phyloP scores from a whole-genome alignment of 305 asterid species.

The Fraxinus albicans region DNA sequence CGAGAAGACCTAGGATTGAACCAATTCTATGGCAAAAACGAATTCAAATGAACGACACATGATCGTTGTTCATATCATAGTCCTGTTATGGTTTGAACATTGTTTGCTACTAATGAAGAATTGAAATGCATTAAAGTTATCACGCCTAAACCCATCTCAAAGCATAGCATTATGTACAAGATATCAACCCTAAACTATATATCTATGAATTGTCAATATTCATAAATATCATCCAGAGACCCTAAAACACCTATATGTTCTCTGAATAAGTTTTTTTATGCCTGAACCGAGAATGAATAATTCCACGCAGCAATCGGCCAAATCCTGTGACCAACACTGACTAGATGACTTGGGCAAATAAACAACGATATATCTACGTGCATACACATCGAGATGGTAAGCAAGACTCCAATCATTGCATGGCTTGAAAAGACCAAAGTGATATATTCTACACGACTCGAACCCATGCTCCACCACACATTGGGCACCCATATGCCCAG shows the following conservation, averaged over 20 bases:
- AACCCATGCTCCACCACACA: constrained; percentile 99
- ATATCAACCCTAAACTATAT: background rate
- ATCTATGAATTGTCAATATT: background rate
- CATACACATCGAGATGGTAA: background rate
- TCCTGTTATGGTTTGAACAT: background rate
- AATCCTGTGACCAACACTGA: background rate
- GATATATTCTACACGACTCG: constrained; percentile 58
- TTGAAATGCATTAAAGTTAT: background rate
- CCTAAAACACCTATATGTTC: background rate
- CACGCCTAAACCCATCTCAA: background rate
- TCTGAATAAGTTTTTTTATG: background rate
- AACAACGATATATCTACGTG: background rate
- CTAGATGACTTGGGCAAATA: background rate
- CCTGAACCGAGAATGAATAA: background rate
- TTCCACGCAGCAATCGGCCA: background rate
- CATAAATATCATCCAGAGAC: background rate
- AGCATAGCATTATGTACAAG: background rate
- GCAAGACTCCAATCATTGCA: background rate
- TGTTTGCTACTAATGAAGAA: background rate
- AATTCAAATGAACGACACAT: background rate
- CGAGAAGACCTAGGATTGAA: background rate
- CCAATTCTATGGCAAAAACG: background rate
- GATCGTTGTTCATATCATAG: background rate
- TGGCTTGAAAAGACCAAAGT: background rate
- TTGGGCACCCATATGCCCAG: constrained; percentile 93